Percentiles rank a stretch among this genome's conserved stretches.
Conservation (phyloP, 345 rosid genomes). For the Isatis tinctoria region DNA sequence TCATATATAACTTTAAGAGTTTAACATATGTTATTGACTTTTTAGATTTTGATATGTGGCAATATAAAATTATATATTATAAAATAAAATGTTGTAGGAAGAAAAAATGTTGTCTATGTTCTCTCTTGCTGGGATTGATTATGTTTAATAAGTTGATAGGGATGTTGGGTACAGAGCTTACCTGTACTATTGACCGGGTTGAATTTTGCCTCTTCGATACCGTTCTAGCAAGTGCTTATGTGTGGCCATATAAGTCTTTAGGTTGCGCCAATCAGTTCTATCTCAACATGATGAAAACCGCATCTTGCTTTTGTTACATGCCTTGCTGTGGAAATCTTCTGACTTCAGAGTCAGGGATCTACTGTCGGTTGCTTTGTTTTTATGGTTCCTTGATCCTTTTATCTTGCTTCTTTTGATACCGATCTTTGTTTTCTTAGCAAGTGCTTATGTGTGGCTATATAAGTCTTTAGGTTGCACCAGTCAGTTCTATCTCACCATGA, state of each 20-base stretch:
- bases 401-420: conserved; percentile 16
- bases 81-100: not conserved
- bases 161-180: not conserved
- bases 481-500: conserved; percentile 4
- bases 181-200: not conserved
- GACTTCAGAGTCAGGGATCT: conserved; percentile 12
- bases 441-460: not conserved
- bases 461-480: conserved; percentile 5
- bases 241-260: conserved; percentile 1
- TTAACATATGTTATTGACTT: too few relatives aligned
- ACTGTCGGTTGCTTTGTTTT: not conserved
- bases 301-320: conserved; percentile 9
- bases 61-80: too few relatives aligned
- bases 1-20: too few relatives aligned
- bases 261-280: conserved; percentile 6
- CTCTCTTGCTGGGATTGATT: conserved; percentile 2
- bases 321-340: not conserved
- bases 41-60: too few relatives aligned
- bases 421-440: not conserved
- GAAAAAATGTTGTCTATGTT: not conserved
- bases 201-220: conserved; percentile 7
- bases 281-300: not conserved
- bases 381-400: conserved; percentile 7
- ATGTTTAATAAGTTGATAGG: conserved; percentile 4
- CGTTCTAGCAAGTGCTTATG: not conserved